Conservation (phyloP, 371 early-diverging fungal species). For the Mucor lusitanicus region DNA sequence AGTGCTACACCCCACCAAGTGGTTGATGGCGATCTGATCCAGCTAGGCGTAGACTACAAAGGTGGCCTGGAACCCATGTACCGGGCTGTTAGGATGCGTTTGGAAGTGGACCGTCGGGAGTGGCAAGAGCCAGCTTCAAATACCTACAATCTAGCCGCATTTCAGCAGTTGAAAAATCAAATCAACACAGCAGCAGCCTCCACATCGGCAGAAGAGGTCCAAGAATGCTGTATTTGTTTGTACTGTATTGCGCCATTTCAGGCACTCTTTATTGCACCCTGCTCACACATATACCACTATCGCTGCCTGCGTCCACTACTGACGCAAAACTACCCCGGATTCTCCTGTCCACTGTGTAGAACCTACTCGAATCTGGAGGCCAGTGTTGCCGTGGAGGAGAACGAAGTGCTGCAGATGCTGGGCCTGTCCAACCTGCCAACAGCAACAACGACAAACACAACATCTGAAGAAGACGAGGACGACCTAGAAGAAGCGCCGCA, state of each 20-base stretch:
- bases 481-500: conserved; percentile 7
- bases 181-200: neutral
- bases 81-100: conserved; percentile 80
- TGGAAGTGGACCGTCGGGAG: conserved; percentile 74
- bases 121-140: conserved; percentile 32
- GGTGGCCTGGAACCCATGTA: conserved; percentile 81
- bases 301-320: conserved; percentile 85
- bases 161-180: conserved; percentile 16
- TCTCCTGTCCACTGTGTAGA: conserved; percentile 94
- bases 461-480: conserved; percentile 14
- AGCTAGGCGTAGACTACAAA: conserved; percentile 90
- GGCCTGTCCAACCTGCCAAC: conserved; percentile 14
- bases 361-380: conserved; percentile 93
- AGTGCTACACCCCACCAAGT: conserved; percentile 68
- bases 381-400: conserved; percentile 69
- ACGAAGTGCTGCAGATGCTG: conserved; percentile 50
- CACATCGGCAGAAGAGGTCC: conserved; percentile 28
- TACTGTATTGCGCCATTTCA: conserved; percentile 92
- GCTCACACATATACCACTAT: conserved; percentile 97
- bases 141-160: conserved; percentile 24
- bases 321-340: conserved; percentile 70
- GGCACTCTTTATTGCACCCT: conserved; percentile 94
- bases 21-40: conserved; percentile 83
- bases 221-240: conserved; percentile 97
- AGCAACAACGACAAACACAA: neutral